phyloP scores from a whole-genome alignment of 2,329 filamentous ascomycete genomes.

The Cordyceps pruinosa region DNA sequence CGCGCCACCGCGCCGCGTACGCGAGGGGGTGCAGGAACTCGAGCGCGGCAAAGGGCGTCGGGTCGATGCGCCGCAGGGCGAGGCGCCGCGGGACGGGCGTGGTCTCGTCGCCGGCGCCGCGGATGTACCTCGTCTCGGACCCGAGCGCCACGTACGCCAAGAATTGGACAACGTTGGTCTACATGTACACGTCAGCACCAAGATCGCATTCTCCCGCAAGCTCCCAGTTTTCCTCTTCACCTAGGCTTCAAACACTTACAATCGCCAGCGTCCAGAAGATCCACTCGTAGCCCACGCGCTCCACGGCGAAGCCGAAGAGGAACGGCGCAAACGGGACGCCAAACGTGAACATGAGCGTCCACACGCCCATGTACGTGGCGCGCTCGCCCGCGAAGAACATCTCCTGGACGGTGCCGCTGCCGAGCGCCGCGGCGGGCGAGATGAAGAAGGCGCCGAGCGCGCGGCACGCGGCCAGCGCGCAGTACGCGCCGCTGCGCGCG shows the following conservation, averaged over 20 bases:
- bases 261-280: constrained; percentile 6
- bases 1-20: constrained; percentile 2
- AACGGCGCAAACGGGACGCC: constrained; percentile 2
- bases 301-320: constrained; percentile 1
- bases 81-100: not conserved
- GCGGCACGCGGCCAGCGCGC: constrained; percentile 1
- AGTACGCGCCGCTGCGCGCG: not conserved
- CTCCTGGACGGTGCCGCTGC: constrained; percentile 3
- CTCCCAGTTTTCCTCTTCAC: too few relatives aligned
- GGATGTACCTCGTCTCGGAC: not conserved
- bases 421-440: constrained; percentile 3
- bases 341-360: constrained; percentile 6
- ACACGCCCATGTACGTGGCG: constrained; percentile 2
- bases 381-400: constrained; percentile 5
- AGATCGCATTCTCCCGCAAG: too few relatives aligned
- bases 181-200: not conserved
- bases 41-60: not conserved
- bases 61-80: not conserved
- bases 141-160: not conserved
- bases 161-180: constrained; percentile 1
- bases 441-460: constrained; percentile 3
- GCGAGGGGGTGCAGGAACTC: not conserved
- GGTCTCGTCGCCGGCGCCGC: not conserved
- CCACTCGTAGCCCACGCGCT: constrained; percentile 1
- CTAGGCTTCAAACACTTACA: too few relatives aligned